A percentile compares a stretch with the other conserved stretches of the same genome.
Conservation (phyloP, 2,329 filamentous ascomycete species). For the Phaeosphaeriaceae sp. region DNA sequence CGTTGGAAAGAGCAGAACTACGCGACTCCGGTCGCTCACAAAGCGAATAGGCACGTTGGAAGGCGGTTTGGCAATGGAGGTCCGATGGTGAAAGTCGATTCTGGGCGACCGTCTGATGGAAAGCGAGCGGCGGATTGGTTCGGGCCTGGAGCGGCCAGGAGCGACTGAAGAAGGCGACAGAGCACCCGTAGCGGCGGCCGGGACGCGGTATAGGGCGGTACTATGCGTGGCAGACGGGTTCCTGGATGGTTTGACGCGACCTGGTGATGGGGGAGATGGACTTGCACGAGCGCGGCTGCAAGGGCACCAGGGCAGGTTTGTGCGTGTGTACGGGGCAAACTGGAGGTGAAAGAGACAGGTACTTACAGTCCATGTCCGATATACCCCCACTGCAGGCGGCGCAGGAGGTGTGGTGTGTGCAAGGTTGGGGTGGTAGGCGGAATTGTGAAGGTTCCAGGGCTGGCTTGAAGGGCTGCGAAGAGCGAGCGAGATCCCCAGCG, state of each 20-base stretch:
- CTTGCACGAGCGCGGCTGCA: constrained; percentile 36
- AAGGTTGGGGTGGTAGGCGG: constrained; percentile 40
- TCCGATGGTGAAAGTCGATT: constrained; percentile 49
- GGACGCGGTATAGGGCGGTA: constrained; percentile 17
- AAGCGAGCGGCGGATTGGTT: constrained; percentile 28
- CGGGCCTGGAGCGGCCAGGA: constrained; percentile 27
- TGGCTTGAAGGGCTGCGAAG: constrained; percentile 12
- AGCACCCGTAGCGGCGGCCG: constrained; percentile 19
- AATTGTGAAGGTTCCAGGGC: constrained; percentile 29
- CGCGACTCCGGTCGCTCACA: constrained; percentile 53
- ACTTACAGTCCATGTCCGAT: constrained; percentile 68
- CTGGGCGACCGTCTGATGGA: constrained; percentile 43
- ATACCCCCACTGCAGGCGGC: constrained; percentile 51
- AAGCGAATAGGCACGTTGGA: constrained; percentile 35
- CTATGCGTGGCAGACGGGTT: constrained; percentile 23
- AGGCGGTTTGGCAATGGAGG: constrained; percentile 40
- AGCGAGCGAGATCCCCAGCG: constrained; percentile 5
- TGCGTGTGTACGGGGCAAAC: constrained; percentile 24
- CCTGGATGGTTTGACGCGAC: constrained; percentile 39
- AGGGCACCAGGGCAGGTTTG: constrained; percentile 24
- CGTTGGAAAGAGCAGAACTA: constrained; percentile 45
- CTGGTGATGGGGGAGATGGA: constrained; percentile 44
- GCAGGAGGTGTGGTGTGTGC: constrained; percentile 35
- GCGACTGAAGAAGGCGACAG: constrained; percentile 18
- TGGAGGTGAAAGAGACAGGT: constrained; percentile 42